Evolutionary conservation across 371 early-diverging fungal genomes (phyloP), one percentile per base, ranked within the genome.

Genomic region (Mortierella sp.): DNA sequence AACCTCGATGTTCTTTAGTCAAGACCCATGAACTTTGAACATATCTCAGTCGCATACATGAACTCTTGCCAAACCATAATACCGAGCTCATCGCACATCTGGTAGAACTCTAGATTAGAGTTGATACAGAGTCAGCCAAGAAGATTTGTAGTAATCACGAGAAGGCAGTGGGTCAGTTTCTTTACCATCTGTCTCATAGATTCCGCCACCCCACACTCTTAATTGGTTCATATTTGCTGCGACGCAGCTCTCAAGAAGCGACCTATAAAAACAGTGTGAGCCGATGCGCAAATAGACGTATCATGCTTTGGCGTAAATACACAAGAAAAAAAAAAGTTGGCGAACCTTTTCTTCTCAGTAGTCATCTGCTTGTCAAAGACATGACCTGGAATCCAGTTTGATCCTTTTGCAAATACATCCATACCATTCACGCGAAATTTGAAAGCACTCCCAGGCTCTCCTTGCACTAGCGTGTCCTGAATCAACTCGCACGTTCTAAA

Each of bases 61-160:
- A 87, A 87, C 21, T 90, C 90, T 36, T 87, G 86, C 89, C 89
- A 90, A 4, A 90, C 86, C 72, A 89, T 78, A 28, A 90, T 61
- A 4, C 89, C 89, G 24, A 86, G 65, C 22, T 86, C 83, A 63
- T 87, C 86, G 61, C 88, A 89, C 4, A 83, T n/a, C 43, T 76
- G 69, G 53, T 90, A 90, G 63, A 90, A 87, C 3, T 72, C 75
- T 69, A 24, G 1, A 32, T 38, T 79, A 63, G 62, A 80, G 24
- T 4, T 50, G 16, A 61, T 24, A 10, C 10, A 19, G 19, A 3
- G 7, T 47, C 33, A 15, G 38, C n/a, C 19, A 55, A 45, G 7
- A 52, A 11, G 45, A 2, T 10, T 1, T 10, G 8, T 38, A n/a
- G 32, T 36, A 1, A 11, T 52, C 33, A 19, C n/a, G n/a, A 33